Evolutionary conservation across 208 protist genomes (phyloP).

Genomic region (Crithidia fasciculata): DNA sequence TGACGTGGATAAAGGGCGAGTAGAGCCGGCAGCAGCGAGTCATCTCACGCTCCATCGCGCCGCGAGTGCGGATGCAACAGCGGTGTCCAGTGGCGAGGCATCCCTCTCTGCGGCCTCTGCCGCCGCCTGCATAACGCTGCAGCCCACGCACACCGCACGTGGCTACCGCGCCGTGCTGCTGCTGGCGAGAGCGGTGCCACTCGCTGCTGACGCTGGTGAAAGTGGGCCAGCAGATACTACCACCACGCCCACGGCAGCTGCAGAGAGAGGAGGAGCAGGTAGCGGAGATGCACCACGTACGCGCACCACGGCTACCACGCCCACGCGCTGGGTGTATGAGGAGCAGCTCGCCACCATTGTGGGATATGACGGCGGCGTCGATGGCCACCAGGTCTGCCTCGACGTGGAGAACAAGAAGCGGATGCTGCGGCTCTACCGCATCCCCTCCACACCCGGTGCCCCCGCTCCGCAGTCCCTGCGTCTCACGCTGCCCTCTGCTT

Average conservation of each 20-base stretch:
- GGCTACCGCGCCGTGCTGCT: slow-evolving; percentile 38
- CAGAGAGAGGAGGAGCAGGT: neutral
- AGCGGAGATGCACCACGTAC: no score
- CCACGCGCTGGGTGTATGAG: slow-evolving; percentile 12
- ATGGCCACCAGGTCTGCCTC: slow-evolving; percentile 46
- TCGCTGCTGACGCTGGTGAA: neutral
- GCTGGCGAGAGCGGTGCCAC: slow-evolving; percentile 1
- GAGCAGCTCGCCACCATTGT: slow-evolving; percentile 46
- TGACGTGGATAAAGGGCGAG: neutral
- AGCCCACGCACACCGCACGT: slow-evolving; percentile 32
- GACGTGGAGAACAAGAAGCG: slow-evolving; percentile 28
- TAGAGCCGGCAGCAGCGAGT: neutral
- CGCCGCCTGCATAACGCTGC: slow-evolving; percentile 5
- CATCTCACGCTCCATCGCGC: neutral
- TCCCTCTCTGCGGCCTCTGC: neutral
- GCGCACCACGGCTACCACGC: no score
- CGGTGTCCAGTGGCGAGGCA: neutral
- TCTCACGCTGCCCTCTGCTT: no score
- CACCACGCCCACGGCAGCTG: neutral
- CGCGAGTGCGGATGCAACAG: neutral
- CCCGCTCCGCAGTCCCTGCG: neutral
- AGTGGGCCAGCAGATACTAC: neutral
- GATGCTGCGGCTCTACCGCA: slow-evolving; percentile 26
- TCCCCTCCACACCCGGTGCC: neutral
- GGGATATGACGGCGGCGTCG: slow-evolving; percentile 63